These are phyloP conservation scores for Polytrichum formosum DNA, from an alignment of 225 moss, liverwort and hornwort genomes.

Conservation along the genomic window DNA sequence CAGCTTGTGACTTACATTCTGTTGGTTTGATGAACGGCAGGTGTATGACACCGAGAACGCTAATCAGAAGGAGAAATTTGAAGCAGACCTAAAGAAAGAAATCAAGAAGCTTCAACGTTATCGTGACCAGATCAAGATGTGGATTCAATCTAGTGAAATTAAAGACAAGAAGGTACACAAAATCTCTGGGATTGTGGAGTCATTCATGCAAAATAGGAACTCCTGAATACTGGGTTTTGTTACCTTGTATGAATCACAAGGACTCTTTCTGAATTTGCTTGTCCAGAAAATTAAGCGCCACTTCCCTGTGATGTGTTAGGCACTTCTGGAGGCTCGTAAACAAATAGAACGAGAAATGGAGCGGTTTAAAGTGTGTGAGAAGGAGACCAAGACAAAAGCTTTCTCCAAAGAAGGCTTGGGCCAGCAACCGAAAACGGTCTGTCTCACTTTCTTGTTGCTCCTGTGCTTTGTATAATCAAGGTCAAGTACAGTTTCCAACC, in stretches of 20 bases:
- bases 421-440: slow-evolving; percentile 97
- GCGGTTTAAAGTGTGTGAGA: slow-evolving; percentile 99
- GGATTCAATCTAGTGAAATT: slow-evolving; percentile 99
- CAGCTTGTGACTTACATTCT: neutral
- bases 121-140: slow-evolving; percentile 99
- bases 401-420: slow-evolving; percentile 98
- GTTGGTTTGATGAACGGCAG: slow-evolving; percentile 38
- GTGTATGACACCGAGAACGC: slow-evolving; percentile 99
- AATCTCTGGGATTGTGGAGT: no score
- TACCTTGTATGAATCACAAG: no score
- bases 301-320: slow-evolving; percentile 27
- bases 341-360: slow-evolving; percentile 99
- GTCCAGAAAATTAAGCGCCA: no score
- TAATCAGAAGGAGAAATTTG: slow-evolving; percentile 97
- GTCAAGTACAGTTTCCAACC: neutral
- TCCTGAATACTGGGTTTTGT: no score
- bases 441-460: slow-evolving; percentile 20
- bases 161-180: slow-evolving; percentile 89
- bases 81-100: slow-evolving; percentile 96
- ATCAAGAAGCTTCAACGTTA: slow-evolving; percentile 98
- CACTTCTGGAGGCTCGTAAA: slow-evolving; percentile 97
- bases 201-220: no score
- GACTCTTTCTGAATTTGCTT: no score
- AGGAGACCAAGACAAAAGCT: slow-evolving; percentile 98
- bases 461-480: neutral